Conservation (phyloP, 805 yeast genomes). For the Wickerhamomyces strasburgensis region DNA sequence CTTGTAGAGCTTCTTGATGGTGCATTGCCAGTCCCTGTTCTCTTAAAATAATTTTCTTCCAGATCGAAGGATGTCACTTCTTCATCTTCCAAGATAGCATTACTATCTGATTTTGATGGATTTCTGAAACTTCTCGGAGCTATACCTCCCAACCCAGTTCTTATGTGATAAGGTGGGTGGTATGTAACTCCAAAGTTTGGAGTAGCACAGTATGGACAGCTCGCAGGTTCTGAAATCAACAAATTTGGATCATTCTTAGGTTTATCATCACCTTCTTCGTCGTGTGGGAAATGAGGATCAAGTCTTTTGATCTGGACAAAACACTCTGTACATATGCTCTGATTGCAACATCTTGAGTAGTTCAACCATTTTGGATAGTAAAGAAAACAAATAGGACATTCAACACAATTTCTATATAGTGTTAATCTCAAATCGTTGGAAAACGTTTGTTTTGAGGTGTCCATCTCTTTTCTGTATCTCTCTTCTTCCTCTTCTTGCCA, state of each 20-base stretch:
- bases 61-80: conserved; percentile 11
- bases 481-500: conserved; percentile 33
- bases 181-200: conserved; percentile 81
- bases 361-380: conserved; percentile 78
- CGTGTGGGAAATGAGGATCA: conserved; percentile 93
- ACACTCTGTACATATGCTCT: conserved; percentile 93
- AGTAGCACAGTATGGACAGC: conserved; percentile 92
- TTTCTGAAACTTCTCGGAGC: conserved; percentile 41
- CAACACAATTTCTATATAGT: conserved; percentile 64
- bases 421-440: conserved; percentile 42
- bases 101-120: conserved; percentile 10
- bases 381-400: conserved; percentile 93
- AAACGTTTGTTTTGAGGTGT: conserved; percentile 33
- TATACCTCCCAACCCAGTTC: conserved; percentile 53
- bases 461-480: conserved; percentile 30
- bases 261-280: conserved; percentile 54
- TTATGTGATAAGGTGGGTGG: conserved; percentile 50
- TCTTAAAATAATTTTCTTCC: conserved; percentile 16
- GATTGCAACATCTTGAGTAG: conserved; percentile 81
- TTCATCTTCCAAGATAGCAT: conserved; percentile 15
- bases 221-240: conserved; percentile 79
- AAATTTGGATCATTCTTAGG: conserved; percentile 46
- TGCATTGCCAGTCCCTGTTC: conserved; percentile 2
- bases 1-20: too few species aligned
- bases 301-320: conserved; percentile 90